Percentiles rank a stretch among this genome's conserved stretches.
Evolutionary conservation across 2,329 filamentous ascomycete genomes (phyloP).

Genomic region (Fusarium torreyae): DNA sequence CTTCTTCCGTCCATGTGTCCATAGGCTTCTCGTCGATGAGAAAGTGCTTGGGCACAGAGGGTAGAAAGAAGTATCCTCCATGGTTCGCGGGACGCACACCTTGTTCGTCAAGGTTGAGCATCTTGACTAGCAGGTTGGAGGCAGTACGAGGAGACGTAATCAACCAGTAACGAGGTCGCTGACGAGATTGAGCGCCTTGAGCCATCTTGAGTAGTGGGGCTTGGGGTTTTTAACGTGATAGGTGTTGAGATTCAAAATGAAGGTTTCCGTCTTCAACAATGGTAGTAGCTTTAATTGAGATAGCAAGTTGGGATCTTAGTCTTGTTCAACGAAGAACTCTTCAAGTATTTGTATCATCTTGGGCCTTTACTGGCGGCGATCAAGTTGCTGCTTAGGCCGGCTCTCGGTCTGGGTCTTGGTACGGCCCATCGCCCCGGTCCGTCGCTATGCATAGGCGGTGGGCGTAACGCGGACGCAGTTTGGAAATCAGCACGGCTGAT

Average conservation of each 20-base stretch:
- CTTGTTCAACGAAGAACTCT: accelerated
- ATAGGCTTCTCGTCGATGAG: slow-evolving; percentile 18
- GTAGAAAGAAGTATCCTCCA: slow-evolving; percentile 43
- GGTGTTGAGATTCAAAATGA: neutral
- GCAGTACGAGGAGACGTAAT: slow-evolving; percentile 39
- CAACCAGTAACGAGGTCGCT: slow-evolving; percentile 34
- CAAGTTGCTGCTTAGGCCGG: neutral
- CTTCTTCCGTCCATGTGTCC: slow-evolving; percentile 34
- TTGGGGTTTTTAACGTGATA: neutral
- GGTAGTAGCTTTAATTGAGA: too few species aligned
- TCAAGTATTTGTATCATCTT: slow-evolving; percentile 1
- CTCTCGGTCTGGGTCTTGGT: slow-evolving; percentile 24
- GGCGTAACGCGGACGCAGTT: neutral
- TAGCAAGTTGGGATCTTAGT: neutral
- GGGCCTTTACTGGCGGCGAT: neutral
- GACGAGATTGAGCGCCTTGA: slow-evolving; percentile 10
- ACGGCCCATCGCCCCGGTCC: slow-evolving; percentile 32
- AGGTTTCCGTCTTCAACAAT: too few species aligned
- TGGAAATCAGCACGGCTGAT: slow-evolving; percentile 5
- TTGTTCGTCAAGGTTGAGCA: slow-evolving; percentile 41
- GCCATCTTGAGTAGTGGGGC: slow-evolving; percentile 14
- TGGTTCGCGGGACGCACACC: slow-evolving; percentile 27
- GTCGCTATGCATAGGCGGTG: slow-evolving; percentile 9
- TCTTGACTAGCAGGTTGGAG: slow-evolving; percentile 41
- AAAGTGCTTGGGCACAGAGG: slow-evolving; percentile 10